These are phyloP conservation scores for Petunia hybrid DNA, from an alignment of 305 asterid genomes.

Conservation along the genomic window DNA sequence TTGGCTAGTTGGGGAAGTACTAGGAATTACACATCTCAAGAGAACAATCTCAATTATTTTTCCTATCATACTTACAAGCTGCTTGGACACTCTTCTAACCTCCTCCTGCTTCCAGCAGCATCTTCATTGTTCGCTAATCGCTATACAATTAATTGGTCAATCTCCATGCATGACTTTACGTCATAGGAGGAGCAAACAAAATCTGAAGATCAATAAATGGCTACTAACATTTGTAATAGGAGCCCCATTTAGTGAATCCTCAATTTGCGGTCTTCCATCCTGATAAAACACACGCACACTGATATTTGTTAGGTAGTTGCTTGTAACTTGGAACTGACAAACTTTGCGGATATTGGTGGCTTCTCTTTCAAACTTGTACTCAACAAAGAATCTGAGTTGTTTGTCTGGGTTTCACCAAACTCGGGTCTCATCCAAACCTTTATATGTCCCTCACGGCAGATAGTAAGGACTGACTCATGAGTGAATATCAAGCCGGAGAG, in stretches of 20 bases:
- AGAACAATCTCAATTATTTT: constrained; percentile 21
- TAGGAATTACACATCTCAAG: constrained; percentile 18
- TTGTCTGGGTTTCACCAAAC: constrained; percentile 60
- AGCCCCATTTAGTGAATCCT: not conserved
- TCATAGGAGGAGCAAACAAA: not conserved
- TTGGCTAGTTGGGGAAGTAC: not conserved
- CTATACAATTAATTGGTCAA: constrained; percentile 28
- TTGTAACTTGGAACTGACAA: constrained; percentile 53
- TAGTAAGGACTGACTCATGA: constrained; percentile 81
- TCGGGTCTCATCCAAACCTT: constrained; percentile 95
- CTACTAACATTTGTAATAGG: not conserved
- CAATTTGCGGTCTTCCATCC: not conserved
- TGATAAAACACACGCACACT: not conserved
- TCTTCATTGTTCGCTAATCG: constrained; percentile 24
- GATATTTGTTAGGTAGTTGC: constrained; percentile 48
- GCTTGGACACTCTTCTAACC: constrained; percentile 23
- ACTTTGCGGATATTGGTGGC: constrained; percentile 56
- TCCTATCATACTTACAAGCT: constrained; percentile 31
- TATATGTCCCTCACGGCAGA: constrained; percentile 91
- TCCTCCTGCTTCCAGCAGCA: constrained; percentile 1
- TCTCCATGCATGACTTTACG: not conserved
- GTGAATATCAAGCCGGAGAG: constrained; percentile 90
- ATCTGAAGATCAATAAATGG: constrained; percentile 26
- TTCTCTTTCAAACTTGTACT: constrained; percentile 68
- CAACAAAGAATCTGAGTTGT: constrained; percentile 60